Evolutionary conservation across 805 yeast genomes (phyloP), one percentile per base, ranked within the genome.

Genomic region (Metschnikowia colocasiae): DNA sequence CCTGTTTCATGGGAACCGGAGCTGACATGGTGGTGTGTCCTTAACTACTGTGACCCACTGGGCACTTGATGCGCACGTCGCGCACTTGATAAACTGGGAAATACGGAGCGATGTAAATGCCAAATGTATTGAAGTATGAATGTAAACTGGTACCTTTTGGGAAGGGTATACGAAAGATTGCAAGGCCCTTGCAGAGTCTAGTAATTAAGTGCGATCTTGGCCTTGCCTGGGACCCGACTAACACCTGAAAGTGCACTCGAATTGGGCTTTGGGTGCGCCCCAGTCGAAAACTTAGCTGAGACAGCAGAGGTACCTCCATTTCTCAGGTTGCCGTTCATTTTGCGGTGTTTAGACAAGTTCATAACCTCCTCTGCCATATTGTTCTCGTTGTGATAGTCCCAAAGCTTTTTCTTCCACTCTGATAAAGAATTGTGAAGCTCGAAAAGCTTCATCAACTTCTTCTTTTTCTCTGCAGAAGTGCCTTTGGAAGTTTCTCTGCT

Each of bases 361-460:
- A 68, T 69, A 43, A 70, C 64, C 10, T 62, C 57, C 32, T 60
- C 53, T 45, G 67, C 68, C 51, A 59, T 54, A 51, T 59, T 67
- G 39, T 55, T 55, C 40, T 68, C 70, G 41, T 62, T 59, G 48
- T 69, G 69, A 53, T 50, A 53, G 49, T 74, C 78, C 83, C 83
- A 79, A 16, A 81, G 65, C 54, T 74, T 69, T 49, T 69, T 70
- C 60, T 81, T 81, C 84, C 84, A 79, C 34, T 71, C 71, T 16
- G 76, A 70, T 43, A 82, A 62, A 35, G 70, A 68, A 27, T 71
- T 72, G 60, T 81, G 86, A 62, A 81, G 58, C 43, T 74, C 74
- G 56, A 73, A 68, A 41, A 81, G 61, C 57, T 63, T 67, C 45
- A 64, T 57, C 60, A 76, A 48, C 62, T 54, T 52, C 42, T 47